phyloP scores from a whole-genome alignment of 176 grass and related monocot species.

The Paspalum notatum region DNA sequence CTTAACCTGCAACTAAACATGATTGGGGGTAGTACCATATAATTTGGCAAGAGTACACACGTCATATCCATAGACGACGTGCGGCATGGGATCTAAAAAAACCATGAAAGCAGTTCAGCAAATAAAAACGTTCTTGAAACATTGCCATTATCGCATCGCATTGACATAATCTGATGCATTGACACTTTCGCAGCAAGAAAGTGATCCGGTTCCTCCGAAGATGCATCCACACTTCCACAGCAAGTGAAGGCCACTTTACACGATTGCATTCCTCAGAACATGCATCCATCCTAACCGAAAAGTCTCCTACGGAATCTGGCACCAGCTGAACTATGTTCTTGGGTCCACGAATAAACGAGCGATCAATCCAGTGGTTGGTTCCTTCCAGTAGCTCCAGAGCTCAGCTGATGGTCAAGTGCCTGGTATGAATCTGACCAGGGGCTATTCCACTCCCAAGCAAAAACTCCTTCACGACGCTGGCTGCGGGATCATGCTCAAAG shows the following conservation, averaged over 20 bases:
- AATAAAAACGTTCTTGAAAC: not conserved
- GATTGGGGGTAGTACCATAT: too few relatives aligned
- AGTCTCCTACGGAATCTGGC: not conserved
- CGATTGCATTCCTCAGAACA: not conserved
- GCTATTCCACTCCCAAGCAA: constrained; percentile 15
- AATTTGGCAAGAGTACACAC: not conserved
- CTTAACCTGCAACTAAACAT: too few relatives aligned
- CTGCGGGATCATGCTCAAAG: not conserved
- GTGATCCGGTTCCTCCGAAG: not conserved
- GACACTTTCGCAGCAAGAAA: not conserved
- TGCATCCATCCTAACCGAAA: not conserved
- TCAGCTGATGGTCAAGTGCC: not conserved
- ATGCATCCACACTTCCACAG: not conserved
- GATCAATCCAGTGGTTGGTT: not conserved
- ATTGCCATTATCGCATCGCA: not conserved
- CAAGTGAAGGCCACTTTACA: not conserved
- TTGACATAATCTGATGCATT: not conserved
- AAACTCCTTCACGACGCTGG: not conserved
- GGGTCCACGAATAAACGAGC: not conserved
- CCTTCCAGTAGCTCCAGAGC: not conserved
- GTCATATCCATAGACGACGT: not conserved
- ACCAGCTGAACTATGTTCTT: not conserved
- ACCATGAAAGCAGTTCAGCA: not conserved
- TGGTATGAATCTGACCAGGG: not conserved
- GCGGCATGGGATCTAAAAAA: not conserved